These are phyloP conservation scores for Pseudozyma sp. DNA, from an alignment of 1,284 basidiomycete genomes.

Conservation along the genomic window DNA sequence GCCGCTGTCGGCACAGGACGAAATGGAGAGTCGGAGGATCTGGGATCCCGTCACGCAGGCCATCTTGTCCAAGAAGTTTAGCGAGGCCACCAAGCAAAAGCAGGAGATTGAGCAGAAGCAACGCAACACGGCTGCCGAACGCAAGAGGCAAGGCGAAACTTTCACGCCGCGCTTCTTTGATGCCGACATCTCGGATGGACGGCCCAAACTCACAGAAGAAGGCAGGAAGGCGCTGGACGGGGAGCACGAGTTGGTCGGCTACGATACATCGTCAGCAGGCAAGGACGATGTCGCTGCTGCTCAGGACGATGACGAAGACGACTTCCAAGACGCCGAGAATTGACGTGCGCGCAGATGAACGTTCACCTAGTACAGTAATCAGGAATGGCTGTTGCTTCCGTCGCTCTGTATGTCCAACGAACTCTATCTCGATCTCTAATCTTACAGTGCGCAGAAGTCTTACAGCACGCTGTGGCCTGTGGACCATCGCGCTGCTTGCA, in stretches of 20 bases:
- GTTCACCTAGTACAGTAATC: neutral
- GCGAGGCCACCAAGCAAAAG: slow-evolving; percentile 61
- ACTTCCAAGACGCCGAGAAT: slow-evolving; percentile 47
- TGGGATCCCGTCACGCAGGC: slow-evolving; percentile 81
- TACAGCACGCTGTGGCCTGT: too few relatives aligned
- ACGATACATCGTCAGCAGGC: slow-evolving; percentile 19
- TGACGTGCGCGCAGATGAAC: neutral
- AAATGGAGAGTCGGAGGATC: slow-evolving; percentile 84
- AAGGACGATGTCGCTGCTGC: neutral
- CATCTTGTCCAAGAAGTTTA: slow-evolving; percentile 84
- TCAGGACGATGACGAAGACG: slow-evolving; percentile 37
- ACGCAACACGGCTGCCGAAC: slow-evolving; percentile 55
- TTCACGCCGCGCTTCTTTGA: slow-evolving; percentile 83
- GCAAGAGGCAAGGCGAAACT: slow-evolving; percentile 55
- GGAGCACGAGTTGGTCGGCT: slow-evolving; percentile 54
- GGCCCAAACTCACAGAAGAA: slow-evolving; percentile 76
- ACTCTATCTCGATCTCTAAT: too few relatives aligned
- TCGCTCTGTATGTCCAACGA: too few relatives aligned
- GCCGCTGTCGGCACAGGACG: slow-evolving; percentile 81
- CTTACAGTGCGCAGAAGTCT: too few relatives aligned
- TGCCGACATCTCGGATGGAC: slow-evolving; percentile 78
- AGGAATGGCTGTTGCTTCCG: too few relatives aligned
- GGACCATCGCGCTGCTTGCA: too few relatives aligned
- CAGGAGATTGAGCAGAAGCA: slow-evolving; percentile 65
- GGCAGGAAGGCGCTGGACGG: slow-evolving; percentile 67